Evolutionary conservation across 2,329 filamentous ascomycete genomes (phyloP), one percentile per base, ranked within the genome.

Genomic region (Davidsoniella eucalypti): DNA sequence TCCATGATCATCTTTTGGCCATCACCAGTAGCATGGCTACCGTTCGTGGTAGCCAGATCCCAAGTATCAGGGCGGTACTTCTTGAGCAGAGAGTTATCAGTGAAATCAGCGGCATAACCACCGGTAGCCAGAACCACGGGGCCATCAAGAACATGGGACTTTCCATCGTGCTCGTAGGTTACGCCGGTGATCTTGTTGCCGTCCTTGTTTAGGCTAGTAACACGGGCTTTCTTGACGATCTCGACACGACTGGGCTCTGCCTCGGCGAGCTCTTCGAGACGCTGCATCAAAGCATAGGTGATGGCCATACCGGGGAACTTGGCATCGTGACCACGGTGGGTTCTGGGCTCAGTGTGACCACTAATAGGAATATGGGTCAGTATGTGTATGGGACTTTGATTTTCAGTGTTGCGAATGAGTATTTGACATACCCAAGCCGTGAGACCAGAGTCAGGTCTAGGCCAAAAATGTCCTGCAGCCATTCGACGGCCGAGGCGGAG

Each of bases 221-320:
- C 92, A 61, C 87, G 84, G 62, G 92, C 92, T 80, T 96, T 98
- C 80, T 96, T 96, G 74, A 96, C 78, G 64, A 98, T 92, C 71
- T 90, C 78, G 47, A 96, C 87, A 56, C 92, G 84, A 60, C 88
- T 78, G 52, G 92, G 90, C 71, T 96, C 90, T 57, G 71, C 75
- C 73, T 96, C 88, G 67, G 87, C 80, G 52, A 98, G 81, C 71
- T 96, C 90, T 71, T 98, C 92, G 58, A 96, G 81, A 61, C 88
- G 81, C 69, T 96, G 90, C 92, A 98, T 98, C 58, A 98, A 77
- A 52, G 92, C 92, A 67, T 98, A 98, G 66, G 92, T 98, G 71
- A 98, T 98, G 70, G 92, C 92, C 92, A 98, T 98, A 64, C 92
- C 92, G 56, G 92, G 92, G 75, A 98, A 98, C 71, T 98, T 98